Conservation (phyloP, 2,329 filamentous ascomycete genomes). For the Fusarium mangiferae region DNA sequence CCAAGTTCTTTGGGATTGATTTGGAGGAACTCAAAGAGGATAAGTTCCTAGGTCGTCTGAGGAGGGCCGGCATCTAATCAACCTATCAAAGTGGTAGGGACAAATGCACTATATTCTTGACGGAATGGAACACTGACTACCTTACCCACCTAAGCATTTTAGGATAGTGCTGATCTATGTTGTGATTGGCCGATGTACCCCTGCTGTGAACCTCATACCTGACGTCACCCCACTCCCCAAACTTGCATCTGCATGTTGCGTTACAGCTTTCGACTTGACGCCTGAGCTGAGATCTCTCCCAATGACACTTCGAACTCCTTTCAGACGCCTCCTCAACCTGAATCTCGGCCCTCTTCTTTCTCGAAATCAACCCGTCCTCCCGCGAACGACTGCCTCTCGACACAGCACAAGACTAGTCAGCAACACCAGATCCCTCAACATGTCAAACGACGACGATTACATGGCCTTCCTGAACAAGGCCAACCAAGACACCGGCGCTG, state of each 20-base stretch:
- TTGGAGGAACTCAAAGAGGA: neutral
- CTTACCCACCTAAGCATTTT: neutral
- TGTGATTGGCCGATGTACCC: conserved; percentile 7
- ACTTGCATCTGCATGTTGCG: conserved; percentile 27
- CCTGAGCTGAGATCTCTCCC: conserved; percentile 23
- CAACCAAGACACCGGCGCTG: conserved; percentile 72
- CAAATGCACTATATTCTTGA: neutral
- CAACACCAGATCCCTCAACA: conserved; percentile 50
- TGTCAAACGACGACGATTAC: conserved; percentile 86
- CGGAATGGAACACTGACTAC: neutral
- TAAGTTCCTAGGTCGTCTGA: neutral
- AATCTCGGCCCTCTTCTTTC: neutral
- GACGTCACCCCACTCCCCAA: conserved; percentile 47
- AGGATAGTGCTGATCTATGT: neutral
- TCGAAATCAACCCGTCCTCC: neutral
- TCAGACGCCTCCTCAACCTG: conserved; percentile 8
- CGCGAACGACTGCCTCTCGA: neutral
- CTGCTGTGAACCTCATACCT: conserved; percentile 23
- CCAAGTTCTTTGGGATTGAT: neutral
- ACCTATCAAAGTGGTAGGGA: neutral
- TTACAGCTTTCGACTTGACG: conserved; percentile 19
- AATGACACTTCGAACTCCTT: conserved; percentile 33
- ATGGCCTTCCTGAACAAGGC: conserved; percentile 87
- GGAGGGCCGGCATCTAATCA: neutral
- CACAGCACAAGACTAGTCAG: conserved; percentile 29